phyloP scores from a whole-genome alignment of 1,139 yeast species.

The Arxiozyma slooffiae region DNA sequence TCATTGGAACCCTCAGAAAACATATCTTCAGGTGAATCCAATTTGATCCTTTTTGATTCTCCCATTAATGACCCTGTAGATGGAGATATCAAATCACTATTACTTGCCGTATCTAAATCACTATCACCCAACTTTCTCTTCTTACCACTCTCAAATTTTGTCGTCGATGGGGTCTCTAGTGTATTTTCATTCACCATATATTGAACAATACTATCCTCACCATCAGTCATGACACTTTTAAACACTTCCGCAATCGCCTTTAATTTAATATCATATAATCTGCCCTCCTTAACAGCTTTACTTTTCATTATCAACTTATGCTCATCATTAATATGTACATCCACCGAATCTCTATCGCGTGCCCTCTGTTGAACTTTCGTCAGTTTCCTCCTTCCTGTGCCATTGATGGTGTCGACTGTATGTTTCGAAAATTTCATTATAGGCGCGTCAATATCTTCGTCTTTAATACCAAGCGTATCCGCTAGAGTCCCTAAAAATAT shows the following conservation, averaged over 20 bases:
- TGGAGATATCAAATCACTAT: slow-evolving; percentile 12
- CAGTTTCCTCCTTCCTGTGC: slow-evolving; percentile 28
- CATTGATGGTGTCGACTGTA: slow-evolving; percentile 24
- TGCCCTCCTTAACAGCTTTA: slow-evolving; percentile 13
- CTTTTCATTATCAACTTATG: slow-evolving; percentile 26
- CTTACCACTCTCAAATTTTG: slow-evolving; percentile 6
- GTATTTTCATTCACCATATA: slow-evolving; percentile 1
- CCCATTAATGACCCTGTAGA: slow-evolving; percentile 23
- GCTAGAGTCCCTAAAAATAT: slow-evolving; percentile 28
- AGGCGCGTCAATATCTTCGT: slow-evolving; percentile 23
- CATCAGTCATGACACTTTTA: slow-evolving; percentile 1
- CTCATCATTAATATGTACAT: slow-evolving; percentile 16
- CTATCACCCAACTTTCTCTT: slow-evolving; percentile 25
- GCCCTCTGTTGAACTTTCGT: slow-evolving; percentile 27
- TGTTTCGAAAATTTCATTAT: slow-evolving; percentile 21
- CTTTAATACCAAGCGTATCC: slow-evolving; percentile 27
- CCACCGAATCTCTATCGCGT: slow-evolving; percentile 27
- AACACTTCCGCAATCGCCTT: slow-evolving; percentile 11
- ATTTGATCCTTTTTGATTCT: slow-evolving; percentile 28
- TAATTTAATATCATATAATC: slow-evolving; percentile 9
- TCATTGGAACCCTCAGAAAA: slow-evolving; percentile 9
- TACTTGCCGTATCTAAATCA: slow-evolving; percentile 13
- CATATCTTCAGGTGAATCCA: slow-evolving; percentile 30
- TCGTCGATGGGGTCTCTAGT: not conserved
- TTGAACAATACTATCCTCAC: not conserved